phyloP scores from a whole-genome alignment of 2,329 filamentous ascomycete genomes.

The Zasmidium cellare region DNA sequence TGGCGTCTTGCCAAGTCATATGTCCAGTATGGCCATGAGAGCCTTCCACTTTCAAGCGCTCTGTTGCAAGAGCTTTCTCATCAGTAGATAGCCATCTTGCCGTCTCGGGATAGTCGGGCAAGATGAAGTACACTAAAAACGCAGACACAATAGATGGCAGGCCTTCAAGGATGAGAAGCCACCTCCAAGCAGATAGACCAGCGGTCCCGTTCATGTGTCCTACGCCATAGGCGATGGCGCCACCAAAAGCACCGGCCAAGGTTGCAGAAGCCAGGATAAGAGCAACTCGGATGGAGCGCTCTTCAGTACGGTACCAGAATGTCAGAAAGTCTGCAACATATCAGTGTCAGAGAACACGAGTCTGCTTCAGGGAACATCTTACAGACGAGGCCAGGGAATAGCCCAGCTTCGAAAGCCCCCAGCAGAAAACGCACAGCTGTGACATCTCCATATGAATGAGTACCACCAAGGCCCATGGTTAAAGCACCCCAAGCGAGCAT shows the following conservation, averaged over 20 bases:
- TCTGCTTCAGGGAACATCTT: background rate
- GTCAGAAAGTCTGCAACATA: constrained; percentile 20
- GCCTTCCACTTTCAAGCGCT: constrained; percentile 45
- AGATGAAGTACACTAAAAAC: constrained; percentile 53
- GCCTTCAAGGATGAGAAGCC: constrained; percentile 71
- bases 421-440: constrained; percentile 44
- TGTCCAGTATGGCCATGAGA: constrained; percentile 41
- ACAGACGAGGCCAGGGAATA: constrained; percentile 54
- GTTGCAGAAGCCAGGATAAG: constrained; percentile 35
- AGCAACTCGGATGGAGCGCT: constrained; percentile 32
- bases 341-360: background rate
- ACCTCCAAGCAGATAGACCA: constrained; percentile 63
- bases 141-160: constrained; percentile 52
- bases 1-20: constrained; percentile 52
- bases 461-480: constrained; percentile 42
- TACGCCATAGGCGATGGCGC: constrained; percentile 46
- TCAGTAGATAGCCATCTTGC: constrained; percentile 43
- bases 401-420: constrained; percentile 54
- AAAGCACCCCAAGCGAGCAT: constrained; percentile 34
- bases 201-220: constrained; percentile 56
- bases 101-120: constrained; percentile 55
- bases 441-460: constrained; percentile 46
- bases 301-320: constrained; percentile 35
- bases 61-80: constrained; percentile 45
- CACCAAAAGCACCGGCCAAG: constrained; percentile 36